Evolutionary conservation across 1,139 yeast species (phyloP), one percentile per base, ranked within the genome.

Genomic region (Yamadazyma spencermartinsiae): DNA sequence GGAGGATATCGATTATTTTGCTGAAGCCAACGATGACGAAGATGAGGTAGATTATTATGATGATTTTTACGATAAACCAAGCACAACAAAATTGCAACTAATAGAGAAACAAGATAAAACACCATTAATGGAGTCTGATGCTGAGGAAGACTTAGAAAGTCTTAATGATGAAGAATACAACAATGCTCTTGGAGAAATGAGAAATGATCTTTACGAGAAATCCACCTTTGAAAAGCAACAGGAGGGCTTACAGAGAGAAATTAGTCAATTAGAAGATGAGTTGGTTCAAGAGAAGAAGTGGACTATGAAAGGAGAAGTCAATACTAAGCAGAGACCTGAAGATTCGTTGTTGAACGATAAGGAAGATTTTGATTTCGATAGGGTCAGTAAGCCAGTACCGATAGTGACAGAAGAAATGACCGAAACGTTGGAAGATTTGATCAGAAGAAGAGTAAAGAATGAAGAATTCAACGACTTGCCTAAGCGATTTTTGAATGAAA

Each of bases 301-400:
- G 98, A 82, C 95, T 7, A 75, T 90, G 75, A 85, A 82, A 56
- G 98, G 98, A 61, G 98, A 92, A 63, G 89, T 88, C 2, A 76
- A 78, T 37, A 86, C 90, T 1, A 78, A 74, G 46, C 87, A 84
- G 49, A 77, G 98, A 55, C 96, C 96, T 3, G 69, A 72, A 35
- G 96, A 92, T 62, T 84, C 98, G 1, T 68, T 92, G 27, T 56
- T 72, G 42, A 72, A 67, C 40, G 75, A 70, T 43, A 60, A 65
- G 6, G 74, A 66, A 38, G 60, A 48, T 31, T 60, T 72, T 36
- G 71, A 67, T 38, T 72, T 72, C 40, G 77, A 72, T 46, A 64
- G 76, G 50, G 69, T 74, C 3, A 60, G 74, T 21, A 68, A 68
- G 38, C 73, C 74, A 1, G 97, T 89, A 2, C 98, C 98, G 1